These are phyloP conservation scores for Flaveria ramosissima DNA, from an alignment of 129 eudicot genomes.

Conservation along the genomic window DNA sequence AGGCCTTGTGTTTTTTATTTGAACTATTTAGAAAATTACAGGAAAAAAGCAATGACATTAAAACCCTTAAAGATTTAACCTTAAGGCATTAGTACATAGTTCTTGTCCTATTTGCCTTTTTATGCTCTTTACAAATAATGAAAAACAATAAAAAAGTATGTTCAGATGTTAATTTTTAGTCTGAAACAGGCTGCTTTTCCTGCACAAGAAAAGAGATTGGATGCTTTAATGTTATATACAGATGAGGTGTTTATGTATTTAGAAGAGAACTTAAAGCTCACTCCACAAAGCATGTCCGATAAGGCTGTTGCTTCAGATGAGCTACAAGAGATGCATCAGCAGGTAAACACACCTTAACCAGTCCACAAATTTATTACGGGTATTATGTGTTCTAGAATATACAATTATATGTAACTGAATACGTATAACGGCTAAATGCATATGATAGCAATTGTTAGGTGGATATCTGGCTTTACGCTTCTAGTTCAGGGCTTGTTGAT, in stretches of 20 bases:
- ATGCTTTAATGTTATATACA: slow-evolving; percentile 77
- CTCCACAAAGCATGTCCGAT: slow-evolving; percentile 82
- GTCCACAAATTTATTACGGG: background rate
- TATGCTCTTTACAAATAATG: background rate
- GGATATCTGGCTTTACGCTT: too few relatives aligned
- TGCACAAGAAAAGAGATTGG: slow-evolving; percentile 81
- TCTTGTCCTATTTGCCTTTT: background rate
- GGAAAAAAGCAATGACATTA: background rate
- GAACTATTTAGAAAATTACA: background rate
- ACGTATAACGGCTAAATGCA: background rate
- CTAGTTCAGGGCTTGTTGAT: too few relatives aligned
- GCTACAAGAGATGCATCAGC: slow-evolving; percentile 84
- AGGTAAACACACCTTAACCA: slow-evolving; percentile 46
- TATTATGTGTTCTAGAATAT: background rate
- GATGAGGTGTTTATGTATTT: slow-evolving; percentile 71
- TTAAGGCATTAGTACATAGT: background rate
- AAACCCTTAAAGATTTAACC: background rate
- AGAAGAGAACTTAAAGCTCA: slow-evolving; percentile 79
- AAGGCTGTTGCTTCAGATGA: slow-evolving; percentile 87
- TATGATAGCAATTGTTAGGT: background rate
- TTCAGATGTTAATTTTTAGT: slow-evolving; percentile 14
- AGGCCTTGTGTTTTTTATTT: background rate
- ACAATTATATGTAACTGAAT: background rate
- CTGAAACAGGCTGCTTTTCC: slow-evolving; percentile 78
- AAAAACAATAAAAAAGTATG: background rate